Evolutionary conservation across 345 rosid genomes (phyloP).

Genomic region (Aquilaria yunnanensis): DNA sequence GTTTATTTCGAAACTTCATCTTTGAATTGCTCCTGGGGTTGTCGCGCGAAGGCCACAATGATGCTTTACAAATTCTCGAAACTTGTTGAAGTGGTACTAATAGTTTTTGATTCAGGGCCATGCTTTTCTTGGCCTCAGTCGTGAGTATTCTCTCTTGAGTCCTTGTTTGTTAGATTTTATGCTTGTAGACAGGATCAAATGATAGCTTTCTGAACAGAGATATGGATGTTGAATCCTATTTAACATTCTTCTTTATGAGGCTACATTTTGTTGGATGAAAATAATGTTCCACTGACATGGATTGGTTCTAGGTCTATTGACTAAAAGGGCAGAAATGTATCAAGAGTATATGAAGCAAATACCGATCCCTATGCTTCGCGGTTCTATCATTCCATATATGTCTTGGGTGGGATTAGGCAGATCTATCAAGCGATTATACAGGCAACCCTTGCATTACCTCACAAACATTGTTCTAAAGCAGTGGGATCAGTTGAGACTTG

Average conservation of each 20-base stretch:
- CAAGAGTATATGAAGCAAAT: slow-evolving; percentile 80
- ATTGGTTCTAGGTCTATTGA: slow-evolving; percentile 25
- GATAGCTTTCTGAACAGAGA: too few species aligned
- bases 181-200: too few species aligned
- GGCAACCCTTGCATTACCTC: slow-evolving; percentile 87
- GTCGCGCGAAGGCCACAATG: not conserved
- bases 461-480: slow-evolving; percentile 56
- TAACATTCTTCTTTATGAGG: too few species aligned
- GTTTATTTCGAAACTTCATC: too few species aligned
- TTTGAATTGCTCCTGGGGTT: too few species aligned
- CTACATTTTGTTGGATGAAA: too few species aligned
- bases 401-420: slow-evolving; percentile 73
- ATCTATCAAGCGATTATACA: slow-evolving; percentile 64
- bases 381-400: slow-evolving; percentile 70
- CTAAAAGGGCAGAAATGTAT: slow-evolving; percentile 60
- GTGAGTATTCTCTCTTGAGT: not conserved
- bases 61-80: not conserved
- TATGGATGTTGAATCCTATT: too few species aligned
- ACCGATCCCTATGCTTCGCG: slow-evolving; percentile 50
- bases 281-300: too few species aligned
- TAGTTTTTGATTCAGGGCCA: too few species aligned
- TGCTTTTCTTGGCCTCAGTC: too few species aligned
- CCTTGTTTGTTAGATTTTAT: not conserved
- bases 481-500: slow-evolving; percentile 68
- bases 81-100: too few species aligned